A percentile compares a stretch with the other conserved stretches of the same genome.
phyloP scores from a whole-genome alignment of 805 yeast species.

The Wickerhamiella australiensis region DNA sequence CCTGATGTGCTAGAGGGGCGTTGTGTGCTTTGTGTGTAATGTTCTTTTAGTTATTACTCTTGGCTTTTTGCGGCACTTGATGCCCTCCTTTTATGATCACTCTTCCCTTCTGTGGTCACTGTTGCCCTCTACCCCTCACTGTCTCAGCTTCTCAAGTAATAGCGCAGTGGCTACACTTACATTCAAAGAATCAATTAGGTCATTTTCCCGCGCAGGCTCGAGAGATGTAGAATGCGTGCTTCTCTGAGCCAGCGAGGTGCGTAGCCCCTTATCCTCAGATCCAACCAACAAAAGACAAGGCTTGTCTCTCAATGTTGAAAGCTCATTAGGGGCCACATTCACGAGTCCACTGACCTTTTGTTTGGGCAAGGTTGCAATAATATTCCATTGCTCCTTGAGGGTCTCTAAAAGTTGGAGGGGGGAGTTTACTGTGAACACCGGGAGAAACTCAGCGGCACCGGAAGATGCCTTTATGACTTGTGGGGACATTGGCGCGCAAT shows the following conservation, averaged over 20 bases:
- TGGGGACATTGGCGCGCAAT: constrained; percentile 66
- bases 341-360: constrained; percentile 24
- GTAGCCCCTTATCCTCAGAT: constrained; percentile 73
- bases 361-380: constrained; percentile 37
- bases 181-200: constrained; percentile 60
- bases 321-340: constrained; percentile 27
- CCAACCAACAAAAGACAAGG: constrained; percentile 72
- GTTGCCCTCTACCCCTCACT: no score
- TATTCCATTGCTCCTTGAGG: constrained; percentile 49
- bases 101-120: no score
- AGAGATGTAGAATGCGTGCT: constrained; percentile 25
- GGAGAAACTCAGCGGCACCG: constrained; percentile 70
- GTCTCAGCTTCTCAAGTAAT: constrained; percentile 33
- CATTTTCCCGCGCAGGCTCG: neutral
- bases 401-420: constrained; percentile 52
- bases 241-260: constrained; percentile 46
- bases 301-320: constrained; percentile 35
- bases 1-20: no score
- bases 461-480: constrained; percentile 69
- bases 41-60: no score
- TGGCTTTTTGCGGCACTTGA: no score
- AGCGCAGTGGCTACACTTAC: constrained; percentile 84
- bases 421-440: constrained; percentile 44
- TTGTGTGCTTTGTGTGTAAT: no score
- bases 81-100: no score